Conservation (phyloP, 805 yeast species). For the Candida caryicola region DNA sequence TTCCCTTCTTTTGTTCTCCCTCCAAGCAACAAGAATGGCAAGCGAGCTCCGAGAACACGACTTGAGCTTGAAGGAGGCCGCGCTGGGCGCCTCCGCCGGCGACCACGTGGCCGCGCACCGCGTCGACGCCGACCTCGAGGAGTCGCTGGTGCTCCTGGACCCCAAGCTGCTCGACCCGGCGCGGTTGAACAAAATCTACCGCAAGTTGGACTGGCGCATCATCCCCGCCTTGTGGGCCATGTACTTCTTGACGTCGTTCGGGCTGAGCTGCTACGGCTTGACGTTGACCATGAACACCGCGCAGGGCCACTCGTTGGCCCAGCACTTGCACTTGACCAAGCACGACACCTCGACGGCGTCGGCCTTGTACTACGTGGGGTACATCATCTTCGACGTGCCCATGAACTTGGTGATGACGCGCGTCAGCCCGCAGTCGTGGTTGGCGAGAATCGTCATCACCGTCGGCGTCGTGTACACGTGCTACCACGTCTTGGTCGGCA, state of each 20-base stretch:
- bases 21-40: background rate
- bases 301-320: conserved; percentile 58
- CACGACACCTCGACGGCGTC: conserved; percentile 70
- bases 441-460: conserved; percentile 69
- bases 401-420: conserved; percentile 84
- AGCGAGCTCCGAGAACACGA: background rate
- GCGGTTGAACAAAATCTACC: conserved; percentile 52
- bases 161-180: conserved; percentile 13
- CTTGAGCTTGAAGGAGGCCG: background rate
- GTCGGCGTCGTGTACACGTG: conserved; percentile 79
- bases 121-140: background rate
- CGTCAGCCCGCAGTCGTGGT: conserved; percentile 82
- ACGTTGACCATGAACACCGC: conserved; percentile 74
- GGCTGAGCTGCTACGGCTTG: conserved; percentile 72
- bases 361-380: conserved; percentile 80
- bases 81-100: background rate
- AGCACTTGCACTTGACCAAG: conserved; percentile 47
- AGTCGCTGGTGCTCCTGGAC: background rate
- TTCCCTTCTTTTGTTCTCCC: background rate
- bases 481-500: conserved; percentile 56
- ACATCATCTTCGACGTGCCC: conserved; percentile 81
- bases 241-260: conserved; percentile 77
- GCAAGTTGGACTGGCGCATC: conserved; percentile 65
- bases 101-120: background rate
- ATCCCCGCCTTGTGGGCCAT: conserved; percentile 81